Base-by-base conservation (phyloP, 805 yeast genomes). In the Lachancea lanzarotensis region DNA sequence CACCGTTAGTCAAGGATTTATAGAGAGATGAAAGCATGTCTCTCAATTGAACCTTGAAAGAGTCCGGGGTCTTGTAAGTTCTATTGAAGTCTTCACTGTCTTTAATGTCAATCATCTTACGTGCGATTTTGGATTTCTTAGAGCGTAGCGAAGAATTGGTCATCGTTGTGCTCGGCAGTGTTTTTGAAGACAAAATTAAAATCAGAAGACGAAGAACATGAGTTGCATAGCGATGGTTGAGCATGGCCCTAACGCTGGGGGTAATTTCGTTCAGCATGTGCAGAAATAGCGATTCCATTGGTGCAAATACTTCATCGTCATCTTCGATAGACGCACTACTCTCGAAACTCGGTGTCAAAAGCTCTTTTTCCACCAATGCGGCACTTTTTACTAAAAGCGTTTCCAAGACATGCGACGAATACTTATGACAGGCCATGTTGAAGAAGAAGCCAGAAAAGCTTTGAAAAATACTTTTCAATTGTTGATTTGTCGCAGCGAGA, bases 391-490 rank as follows among this genome's bases (percentile, higher is more conserved):
- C 84, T 25, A 91, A 64, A 31, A 89, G 70, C 0, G 98, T 86
- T 63, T 91, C 98, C 43, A 89, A 70, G 49, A 95, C 95, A 64
- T 93, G 98, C 0, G 97, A 90, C 1, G 96, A 81, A 60, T 88
- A 91, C 61, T 90, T 89, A 57, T 93, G 97, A 53, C 80, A 80
- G 3, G 93, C 76, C 52, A 90, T 71, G 17, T 82, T 78, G n/a
- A 75, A 78, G 53, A 86, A 83, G 52, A 84, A 84, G n/a, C 84
- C 87, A 35, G 71, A 71, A 57, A 89, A 84, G 1, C 81, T 77
- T 47, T 72, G 74, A 63, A 82, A 84, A 0, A 90, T 59, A 27
- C 71, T 69, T 54, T 81, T 80, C 47, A 88, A 64, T 61, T 88
- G 95, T 11, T 65, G 69, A 49, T 79, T 82, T 22, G 74, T 71